A percentile compares a stretch with the other conserved stretches of the same genome.
Evolutionary conservation across 768 basidiomycete genomes (phyloP).

Genomic region (Strobilomyces dryophilus): DNA sequence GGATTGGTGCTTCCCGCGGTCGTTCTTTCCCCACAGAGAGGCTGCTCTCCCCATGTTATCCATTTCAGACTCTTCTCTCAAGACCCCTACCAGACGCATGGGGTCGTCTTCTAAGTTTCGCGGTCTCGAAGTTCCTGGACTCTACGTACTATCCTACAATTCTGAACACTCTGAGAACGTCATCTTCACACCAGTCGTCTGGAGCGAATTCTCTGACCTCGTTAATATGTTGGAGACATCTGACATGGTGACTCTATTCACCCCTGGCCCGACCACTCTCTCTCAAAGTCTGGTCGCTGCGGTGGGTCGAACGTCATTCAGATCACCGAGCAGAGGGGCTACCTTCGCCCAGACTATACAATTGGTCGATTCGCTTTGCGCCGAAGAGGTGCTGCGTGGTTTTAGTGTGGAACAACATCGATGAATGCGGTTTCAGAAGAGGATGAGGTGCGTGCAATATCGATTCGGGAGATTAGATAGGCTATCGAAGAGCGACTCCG

Average conservation of each 20-base stretch:
- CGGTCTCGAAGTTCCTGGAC: conserved; percentile 52
- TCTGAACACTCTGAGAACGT: conserved; percentile 53
- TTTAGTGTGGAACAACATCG: conserved; percentile 39
- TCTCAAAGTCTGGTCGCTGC: conserved; percentile 47
- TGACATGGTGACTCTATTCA: conserved; percentile 50
- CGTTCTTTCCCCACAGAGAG: conserved; percentile 59
- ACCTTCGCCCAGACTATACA: conserved; percentile 41
- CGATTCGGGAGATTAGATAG: conserved; percentile 36
- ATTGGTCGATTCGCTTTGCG: conserved; percentile 58
- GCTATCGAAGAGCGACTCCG: conserved; percentile 35
- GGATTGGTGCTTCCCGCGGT: conserved; percentile 64
- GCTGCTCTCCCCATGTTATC: conserved; percentile 50
- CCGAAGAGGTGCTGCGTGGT: conserved; percentile 68
- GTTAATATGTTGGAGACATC: conserved; percentile 68
- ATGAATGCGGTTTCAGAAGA: conserved; percentile 34
- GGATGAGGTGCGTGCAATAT: conserved; percentile 42
- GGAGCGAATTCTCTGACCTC: conserved; percentile 75
- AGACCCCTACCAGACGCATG: conserved; percentile 52
- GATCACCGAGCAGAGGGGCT: conserved; percentile 25
- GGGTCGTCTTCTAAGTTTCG: conserved; percentile 33
- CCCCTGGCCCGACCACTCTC: conserved; percentile 31
- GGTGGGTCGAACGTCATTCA: conserved; percentile 57
- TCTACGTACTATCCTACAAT: conserved; percentile 65
- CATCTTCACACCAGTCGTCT: conserved; percentile 60
- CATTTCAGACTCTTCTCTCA: conserved; percentile 30